Base-by-base conservation (phyloP, 306 rosid genomes). In the Begonia fuchsioides region DNA sequence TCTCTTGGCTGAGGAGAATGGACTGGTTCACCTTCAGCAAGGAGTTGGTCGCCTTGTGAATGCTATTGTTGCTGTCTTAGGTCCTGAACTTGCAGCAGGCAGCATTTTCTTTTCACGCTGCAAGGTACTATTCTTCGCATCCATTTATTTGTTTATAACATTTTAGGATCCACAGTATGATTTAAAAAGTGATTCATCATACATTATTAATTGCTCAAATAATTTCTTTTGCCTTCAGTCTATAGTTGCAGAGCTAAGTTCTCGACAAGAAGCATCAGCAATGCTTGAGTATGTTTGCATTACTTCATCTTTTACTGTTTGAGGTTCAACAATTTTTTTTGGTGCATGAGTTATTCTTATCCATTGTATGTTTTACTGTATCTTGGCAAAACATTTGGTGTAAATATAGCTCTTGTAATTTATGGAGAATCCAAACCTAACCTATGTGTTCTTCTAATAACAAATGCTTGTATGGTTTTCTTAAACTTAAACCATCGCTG, bases 51-150 rank as follows among this genome's bases (percentile, higher is more conserved):
- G 97, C 63, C 81, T 90, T 48, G 76, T 90, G 65, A 90, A 90
- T 69, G 97, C 94, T 45, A 70, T 90, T 57, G 95, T 90, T 52
- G 80, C 94, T 58, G 87, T 81, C 69, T 82, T 90, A 70, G 97
- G 97, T 62, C 97, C 97, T 38, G 97, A 90, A 76, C 97, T 90
- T 66, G 76, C 76, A 38, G 95, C 97, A n/a, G 97, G 92, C 54
- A 90, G 95, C 77, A 90, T 81, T 57, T 84, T 90, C 80, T 90
- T 84, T 73, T 76, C 97, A 6, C 97, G 95, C 68, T 90, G 94
- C 69, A 79, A 84, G 97, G 97, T 90, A 63, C 35, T 51, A 48
- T 39, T 49, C 26, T 18, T 38, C 49, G 44, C 46, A 57, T 44
- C 47, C 9, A 14, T 4, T 26, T 26, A 26, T 26, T 26, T 26